A percentile compares a stretch with the other conserved stretches of the same genome.
Conservation (phyloP, 2,329 filamentous ascomycete species). For the Colletotrichum kahawae region DNA sequence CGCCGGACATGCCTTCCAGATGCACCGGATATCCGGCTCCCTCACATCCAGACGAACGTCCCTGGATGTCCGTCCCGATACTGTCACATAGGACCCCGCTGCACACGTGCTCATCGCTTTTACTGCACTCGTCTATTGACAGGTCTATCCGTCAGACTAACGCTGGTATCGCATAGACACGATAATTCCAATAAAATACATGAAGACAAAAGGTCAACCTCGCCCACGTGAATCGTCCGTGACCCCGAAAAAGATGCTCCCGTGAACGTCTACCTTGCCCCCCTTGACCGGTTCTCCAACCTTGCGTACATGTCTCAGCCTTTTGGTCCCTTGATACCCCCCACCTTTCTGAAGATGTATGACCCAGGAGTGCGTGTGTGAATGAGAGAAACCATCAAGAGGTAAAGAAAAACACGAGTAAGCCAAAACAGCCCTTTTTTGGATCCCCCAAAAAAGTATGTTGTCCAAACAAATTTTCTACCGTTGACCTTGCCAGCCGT, state of each 20-base stretch:
- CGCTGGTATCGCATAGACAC: slow-evolving; percentile 21
- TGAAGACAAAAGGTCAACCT: slow-evolving; percentile 9
- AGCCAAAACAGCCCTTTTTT: slow-evolving; percentile 1
- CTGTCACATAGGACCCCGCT: not conserved
- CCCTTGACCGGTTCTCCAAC: not conserved
- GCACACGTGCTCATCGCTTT: not conserved
- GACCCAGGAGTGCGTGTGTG: not conserved
- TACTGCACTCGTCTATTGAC: slow-evolving; percentile 17
- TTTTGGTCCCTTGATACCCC: not conserved
- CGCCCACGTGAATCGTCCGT: not conserved
- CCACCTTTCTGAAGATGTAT: not conserved
- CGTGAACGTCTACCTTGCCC: not conserved
- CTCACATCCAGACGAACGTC: not conserved
- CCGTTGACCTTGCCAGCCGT: slow-evolving; percentile 7
- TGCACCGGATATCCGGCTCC: not conserved
- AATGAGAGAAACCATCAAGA: not conserved
- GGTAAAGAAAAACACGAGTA: not conserved
- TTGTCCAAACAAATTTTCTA: slow-evolving; percentile 17
- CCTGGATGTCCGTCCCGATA: not conserved
- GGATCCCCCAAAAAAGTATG: not conserved
- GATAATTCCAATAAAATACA: slow-evolving; percentile 15
- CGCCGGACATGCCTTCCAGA: not conserved
- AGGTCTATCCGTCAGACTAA: slow-evolving; percentile 10
- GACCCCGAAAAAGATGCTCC: not conserved
- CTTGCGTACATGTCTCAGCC: not conserved